Percentiles rank a stretch among this genome's conserved stretches.
Evolutionary conservation across 345 rosid species (phyloP).

Genomic region (Raphanus sativus): DNA sequence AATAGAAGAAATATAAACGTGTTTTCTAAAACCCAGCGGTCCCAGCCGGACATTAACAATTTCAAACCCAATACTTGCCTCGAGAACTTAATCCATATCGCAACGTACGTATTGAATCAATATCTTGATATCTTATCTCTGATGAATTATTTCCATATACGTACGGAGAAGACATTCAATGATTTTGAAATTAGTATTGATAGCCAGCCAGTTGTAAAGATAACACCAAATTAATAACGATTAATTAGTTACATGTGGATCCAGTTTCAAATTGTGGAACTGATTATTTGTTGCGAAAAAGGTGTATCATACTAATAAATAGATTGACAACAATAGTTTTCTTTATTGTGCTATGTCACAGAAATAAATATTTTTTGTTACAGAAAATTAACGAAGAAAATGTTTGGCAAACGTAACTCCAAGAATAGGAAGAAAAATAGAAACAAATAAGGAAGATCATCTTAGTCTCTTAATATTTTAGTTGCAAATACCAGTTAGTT

Average conservation of each 20-base stretch:
- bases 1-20: neutral
- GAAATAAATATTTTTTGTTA: neutral
- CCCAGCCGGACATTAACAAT: neutral
- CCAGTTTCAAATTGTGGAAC: neutral
- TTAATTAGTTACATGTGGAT: neutral
- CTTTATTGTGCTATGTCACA: neutral
- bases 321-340: neutral
- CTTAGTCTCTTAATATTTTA: neutral
- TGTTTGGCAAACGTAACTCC: constrained; percentile 2
- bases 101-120: neutral
- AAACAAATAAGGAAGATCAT: neutral
- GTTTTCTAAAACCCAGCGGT: neutral
- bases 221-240: neutral
- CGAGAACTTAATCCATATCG: neutral
- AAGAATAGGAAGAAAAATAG: neutral
- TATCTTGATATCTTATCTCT: neutral
- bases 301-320: neutral
- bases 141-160: neutral
- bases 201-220: neutral
- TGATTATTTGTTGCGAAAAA: neutral
- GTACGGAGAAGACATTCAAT: neutral
- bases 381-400: neutral
- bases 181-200: neutral
- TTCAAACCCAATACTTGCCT: neutral
- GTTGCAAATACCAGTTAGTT: neutral